Conservation (phyloP, 192 early-diverging fungal genomes). For the Rhizoclosmatium globosum region DNA sequence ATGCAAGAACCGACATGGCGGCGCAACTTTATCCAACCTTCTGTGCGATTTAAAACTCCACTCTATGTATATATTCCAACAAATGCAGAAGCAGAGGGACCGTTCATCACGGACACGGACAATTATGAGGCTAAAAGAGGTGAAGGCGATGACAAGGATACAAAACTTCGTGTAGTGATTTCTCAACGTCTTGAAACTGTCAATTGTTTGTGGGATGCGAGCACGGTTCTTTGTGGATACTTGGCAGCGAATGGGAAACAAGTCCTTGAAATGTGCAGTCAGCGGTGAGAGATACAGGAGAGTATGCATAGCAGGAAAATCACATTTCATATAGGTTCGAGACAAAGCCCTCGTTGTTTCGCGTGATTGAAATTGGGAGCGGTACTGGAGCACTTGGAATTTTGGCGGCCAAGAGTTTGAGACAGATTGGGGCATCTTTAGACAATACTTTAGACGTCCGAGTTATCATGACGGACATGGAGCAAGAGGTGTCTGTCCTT, state of each 20-base stretch:
- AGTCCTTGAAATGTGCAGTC: conserved; percentile 1
- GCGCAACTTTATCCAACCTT: no score
- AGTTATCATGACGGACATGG: conserved; percentile 24
- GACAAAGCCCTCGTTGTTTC: neutral
- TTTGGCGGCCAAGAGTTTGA: conserved; percentile 8
- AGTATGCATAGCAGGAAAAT: neutral
- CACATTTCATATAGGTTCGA: no score
- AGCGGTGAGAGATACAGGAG: neutral
- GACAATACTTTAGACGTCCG: neutral
- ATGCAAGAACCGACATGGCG: no score
- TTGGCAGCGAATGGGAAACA: neutral
- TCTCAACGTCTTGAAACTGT: conserved; percentile 10
- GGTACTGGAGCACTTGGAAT: conserved; percentile 14
- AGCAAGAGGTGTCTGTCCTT: neutral
- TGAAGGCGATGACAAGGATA: no score
- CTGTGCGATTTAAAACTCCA: no score
- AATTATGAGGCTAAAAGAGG: no score
- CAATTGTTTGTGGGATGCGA: conserved; percentile 18
- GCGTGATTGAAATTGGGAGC: conserved; percentile 20
- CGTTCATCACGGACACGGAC: no score
- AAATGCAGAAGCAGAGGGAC: no score
- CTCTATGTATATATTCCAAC: no score
- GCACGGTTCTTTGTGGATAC: conserved; percentile 14
- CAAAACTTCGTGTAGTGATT: no score
- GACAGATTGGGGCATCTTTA: neutral